phyloP scores from a whole-genome alignment of 495 filamentous ascomycete genomes.

The Wilcoxina mikolae region DNA sequence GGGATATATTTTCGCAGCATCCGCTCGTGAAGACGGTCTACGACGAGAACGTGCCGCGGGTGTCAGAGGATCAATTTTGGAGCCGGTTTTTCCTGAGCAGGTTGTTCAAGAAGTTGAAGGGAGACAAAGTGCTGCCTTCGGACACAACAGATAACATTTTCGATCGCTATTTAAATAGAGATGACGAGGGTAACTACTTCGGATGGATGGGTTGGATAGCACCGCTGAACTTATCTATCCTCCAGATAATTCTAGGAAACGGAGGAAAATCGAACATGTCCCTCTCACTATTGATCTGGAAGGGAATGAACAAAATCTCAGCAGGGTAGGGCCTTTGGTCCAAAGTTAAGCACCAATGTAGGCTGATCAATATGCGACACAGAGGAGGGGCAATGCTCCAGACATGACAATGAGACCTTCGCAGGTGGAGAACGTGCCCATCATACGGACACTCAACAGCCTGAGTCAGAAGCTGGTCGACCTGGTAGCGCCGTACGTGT shows the following conservation, averaged over 20 bases:
- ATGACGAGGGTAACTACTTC: slow-evolving; percentile 37
- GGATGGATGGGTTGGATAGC: background rate
- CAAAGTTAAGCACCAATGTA: background rate
- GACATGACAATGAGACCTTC: slow-evolving; percentile 76
- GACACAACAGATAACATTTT: slow-evolving; percentile 61
- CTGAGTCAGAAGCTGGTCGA: slow-evolving; percentile 83
- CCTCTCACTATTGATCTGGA: slow-evolving; percentile 84
- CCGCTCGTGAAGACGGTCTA: slow-evolving; percentile 81
- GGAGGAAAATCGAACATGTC: slow-evolving; percentile 37
- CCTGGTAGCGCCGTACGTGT: slow-evolving; percentile 51
- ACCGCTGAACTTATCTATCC: no score
- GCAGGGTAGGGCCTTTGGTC: slow-evolving; percentile 32
- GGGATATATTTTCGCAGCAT: slow-evolving; percentile 83
- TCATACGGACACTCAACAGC: slow-evolving; percentile 71
- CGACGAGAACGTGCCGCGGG: slow-evolving; percentile 78
- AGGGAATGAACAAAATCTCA: slow-evolving; percentile 85
- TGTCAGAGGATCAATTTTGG: slow-evolving; percentile 75
- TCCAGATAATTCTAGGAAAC: slow-evolving; percentile 23
- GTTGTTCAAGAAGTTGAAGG: slow-evolving; percentile 79
- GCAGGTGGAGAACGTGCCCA: slow-evolving; percentile 50
- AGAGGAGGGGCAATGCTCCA: slow-evolving; percentile 67
- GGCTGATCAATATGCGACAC: slow-evolving; percentile 60
- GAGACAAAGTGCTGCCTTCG: slow-evolving; percentile 61
- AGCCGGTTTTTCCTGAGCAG: slow-evolving; percentile 77
- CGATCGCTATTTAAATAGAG: slow-evolving; percentile 65